Conservation (phyloP, 1,284 basidiomycete species). For the Ganoderma leucocontextum region DNA sequence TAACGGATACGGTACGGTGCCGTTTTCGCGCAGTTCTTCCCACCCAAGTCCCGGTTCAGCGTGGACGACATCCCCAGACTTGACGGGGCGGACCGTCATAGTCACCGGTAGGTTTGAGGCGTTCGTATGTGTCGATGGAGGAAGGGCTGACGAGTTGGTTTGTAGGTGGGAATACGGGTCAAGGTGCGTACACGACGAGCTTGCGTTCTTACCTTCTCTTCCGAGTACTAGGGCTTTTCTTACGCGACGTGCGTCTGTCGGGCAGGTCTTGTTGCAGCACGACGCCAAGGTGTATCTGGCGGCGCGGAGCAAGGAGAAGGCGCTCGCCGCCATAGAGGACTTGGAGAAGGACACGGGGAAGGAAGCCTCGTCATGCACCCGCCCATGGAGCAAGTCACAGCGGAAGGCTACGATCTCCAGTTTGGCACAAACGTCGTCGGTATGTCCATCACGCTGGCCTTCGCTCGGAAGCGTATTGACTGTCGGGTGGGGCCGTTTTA, state of each 20-base stretch:
- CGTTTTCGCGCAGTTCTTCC: slow-evolving; percentile 26
- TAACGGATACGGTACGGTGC: background rate
- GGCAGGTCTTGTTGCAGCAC: slow-evolving; percentile 48
- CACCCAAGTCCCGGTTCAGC: slow-evolving; percentile 53
- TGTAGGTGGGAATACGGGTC: slow-evolving; percentile 47
- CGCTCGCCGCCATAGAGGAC: slow-evolving; percentile 51
- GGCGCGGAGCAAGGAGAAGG: slow-evolving; percentile 49
- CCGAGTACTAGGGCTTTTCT: too few species aligned
- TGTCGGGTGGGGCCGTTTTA: slow-evolving; percentile 37
- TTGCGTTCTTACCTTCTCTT: background rate
- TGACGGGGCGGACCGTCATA: slow-evolving; percentile 52
- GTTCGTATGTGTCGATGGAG: background rate
- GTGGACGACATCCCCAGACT: slow-evolving; percentile 56
- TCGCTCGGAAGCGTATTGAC: background rate
- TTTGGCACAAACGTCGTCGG: slow-evolving; percentile 58
- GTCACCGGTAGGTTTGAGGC: slow-evolving; percentile 45
- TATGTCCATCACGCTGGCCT: slow-evolving; percentile 27
- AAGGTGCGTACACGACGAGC: slow-evolving; percentile 29
- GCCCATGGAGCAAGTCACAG: slow-evolving; percentile 46
- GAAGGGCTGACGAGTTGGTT: background rate
- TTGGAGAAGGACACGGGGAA: slow-evolving; percentile 48
- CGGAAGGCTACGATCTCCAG: slow-evolving; percentile 59
- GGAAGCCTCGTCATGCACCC: slow-evolving; percentile 54
- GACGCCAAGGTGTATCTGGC: slow-evolving; percentile 63
- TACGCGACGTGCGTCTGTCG: background rate